Evolutionary conservation across 345 rosid species (phyloP), one percentile per base, ranked within the genome.

Genomic region (Populus simonii): DNA sequence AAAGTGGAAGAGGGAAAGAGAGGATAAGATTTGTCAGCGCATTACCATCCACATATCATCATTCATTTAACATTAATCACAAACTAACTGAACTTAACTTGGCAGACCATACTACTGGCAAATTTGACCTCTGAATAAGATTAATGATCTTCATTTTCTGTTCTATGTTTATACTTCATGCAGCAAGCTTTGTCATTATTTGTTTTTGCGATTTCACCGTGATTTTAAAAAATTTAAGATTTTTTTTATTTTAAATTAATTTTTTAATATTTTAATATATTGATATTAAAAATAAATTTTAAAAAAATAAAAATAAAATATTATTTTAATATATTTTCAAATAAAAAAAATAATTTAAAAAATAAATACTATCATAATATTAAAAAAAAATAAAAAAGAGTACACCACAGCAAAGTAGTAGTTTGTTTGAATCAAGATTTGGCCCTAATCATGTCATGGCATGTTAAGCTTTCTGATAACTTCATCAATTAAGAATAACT

Each of bases 11-110:
- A 75, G 38, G 16, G n/a, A 35, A 18, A 17, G 13, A 16, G 76
- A 66, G 57, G 87, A 80, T 83, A 79, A 78, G 77, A 74, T 63
- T 41, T 61, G 41, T 47, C 18, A 47, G 11, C 6, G 17, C 49
- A 74, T 73, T 80, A 12, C 51, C 78, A 77, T 76, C 87, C 89
- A 86, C 89, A 84, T 25, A 68, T 76, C 77, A 70, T 62, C 29
- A 2, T 10, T 41, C 45, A 41, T 41, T 41, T 2, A 2, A 15
- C 18, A 47, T 15, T 2, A 57, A n/a, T 8, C 13, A 57, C 12
- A 22, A 55, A n/a, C 62, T 57, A 22, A 57, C 25, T 9, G n/a
- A 10, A 57, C 25, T 9, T 57, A 10, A 57, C 63, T 57, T 9
- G 29, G 63, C 4, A n/a, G 3, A 57, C 11, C 12, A 57, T 8